Percentiles rank a stretch among this genome's conserved stretches.
Conservation (phyloP, 2,329 filamentous ascomycete genomes). For the Cladobotryum mycophilum region DNA sequence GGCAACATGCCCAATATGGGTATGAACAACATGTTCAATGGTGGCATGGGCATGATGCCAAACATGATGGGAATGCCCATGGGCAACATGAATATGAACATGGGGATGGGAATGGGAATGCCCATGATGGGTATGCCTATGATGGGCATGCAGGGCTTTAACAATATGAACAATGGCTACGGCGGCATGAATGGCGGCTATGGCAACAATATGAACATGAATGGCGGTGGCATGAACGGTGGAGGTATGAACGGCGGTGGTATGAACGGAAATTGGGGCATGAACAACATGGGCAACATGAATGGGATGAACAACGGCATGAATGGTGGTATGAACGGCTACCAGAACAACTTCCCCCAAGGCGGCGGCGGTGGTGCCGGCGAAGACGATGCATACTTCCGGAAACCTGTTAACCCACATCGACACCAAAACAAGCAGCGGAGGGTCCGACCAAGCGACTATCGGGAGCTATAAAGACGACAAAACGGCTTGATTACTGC, state of each 20-base stretch:
- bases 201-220: not conserved
- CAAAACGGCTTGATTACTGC: not conserved
- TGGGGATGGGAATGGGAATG: conserved; percentile 28
- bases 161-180: conserved; percentile 11
- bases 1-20: conserved; percentile 35
- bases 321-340: not conserved
- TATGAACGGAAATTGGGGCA: conserved; percentile 19
- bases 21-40: conserved; percentile 32
- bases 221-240: conserved; percentile 11
- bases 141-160: conserved; percentile 10
- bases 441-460: conserved; percentile 81
- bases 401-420: conserved; percentile 92
- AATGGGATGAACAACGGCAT: conserved; percentile 14
- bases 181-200: conserved; percentile 12
- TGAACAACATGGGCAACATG: conserved; percentile 11
- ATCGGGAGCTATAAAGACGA: conserved; percentile 62
- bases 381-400: conserved; percentile 88
- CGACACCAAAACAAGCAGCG: conserved; percentile 77
- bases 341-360: conserved; percentile 7
- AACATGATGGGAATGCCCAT: conserved; percentile 37
- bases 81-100: conserved; percentile 26
- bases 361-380: conserved; percentile 35
- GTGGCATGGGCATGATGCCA: conserved; percentile 29
- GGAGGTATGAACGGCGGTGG: conserved; percentile 21
- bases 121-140: conserved; percentile 32